Evolutionary conservation across 352 stramenopile species (phyloP).

Genomic region (Phytophthora syringae): DNA sequence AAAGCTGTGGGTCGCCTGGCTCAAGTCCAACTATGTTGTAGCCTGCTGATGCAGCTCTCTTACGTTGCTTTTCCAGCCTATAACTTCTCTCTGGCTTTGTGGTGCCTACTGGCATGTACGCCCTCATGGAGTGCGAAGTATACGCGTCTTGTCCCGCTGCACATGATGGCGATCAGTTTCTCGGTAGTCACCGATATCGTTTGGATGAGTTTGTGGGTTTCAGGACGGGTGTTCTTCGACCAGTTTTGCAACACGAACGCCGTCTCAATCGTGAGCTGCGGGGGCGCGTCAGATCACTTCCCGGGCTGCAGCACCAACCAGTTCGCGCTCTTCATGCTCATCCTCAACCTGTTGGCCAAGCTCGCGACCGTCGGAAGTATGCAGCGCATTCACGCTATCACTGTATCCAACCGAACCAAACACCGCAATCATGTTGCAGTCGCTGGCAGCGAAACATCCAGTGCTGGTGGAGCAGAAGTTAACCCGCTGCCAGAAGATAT

Average conservation of each 20-base stretch:
- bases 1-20: slow-evolving; percentile 44
- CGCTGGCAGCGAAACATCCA: slow-evolving; percentile 10
- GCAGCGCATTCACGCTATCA: slow-evolving; percentile 52
- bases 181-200: slow-evolving; percentile 75
- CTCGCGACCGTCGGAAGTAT: slow-evolving; percentile 45
- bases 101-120: slow-evolving; percentile 65
- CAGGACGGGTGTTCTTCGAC: slow-evolving; percentile 75
- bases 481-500: slow-evolving; percentile 16
- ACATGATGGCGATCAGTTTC: slow-evolving; percentile 53
- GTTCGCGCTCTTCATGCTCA: slow-evolving; percentile 67
- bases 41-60: slow-evolving; percentile 78
- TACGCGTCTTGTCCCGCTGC: slow-evolving; percentile 52
- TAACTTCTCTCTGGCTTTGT: slow-evolving; percentile 80
- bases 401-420: slow-evolving; percentile 19
- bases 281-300: slow-evolving; percentile 62
- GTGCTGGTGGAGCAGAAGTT: slow-evolving; percentile 18
- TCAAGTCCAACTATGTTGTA: slow-evolving; percentile 57
- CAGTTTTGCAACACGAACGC: slow-evolving; percentile 66
- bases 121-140: slow-evolving; percentile 59
- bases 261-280: slow-evolving; percentile 75
- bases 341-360: slow-evolving; percentile 69
- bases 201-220: slow-evolving; percentile 84
- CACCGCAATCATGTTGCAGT: slow-evolving; percentile 18
- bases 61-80: slow-evolving; percentile 86
- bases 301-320: slow-evolving; percentile 77